Conservation (phyloP, 2,329 filamentous ascomycete species). For the Aureobasidium melanogenum region DNA sequence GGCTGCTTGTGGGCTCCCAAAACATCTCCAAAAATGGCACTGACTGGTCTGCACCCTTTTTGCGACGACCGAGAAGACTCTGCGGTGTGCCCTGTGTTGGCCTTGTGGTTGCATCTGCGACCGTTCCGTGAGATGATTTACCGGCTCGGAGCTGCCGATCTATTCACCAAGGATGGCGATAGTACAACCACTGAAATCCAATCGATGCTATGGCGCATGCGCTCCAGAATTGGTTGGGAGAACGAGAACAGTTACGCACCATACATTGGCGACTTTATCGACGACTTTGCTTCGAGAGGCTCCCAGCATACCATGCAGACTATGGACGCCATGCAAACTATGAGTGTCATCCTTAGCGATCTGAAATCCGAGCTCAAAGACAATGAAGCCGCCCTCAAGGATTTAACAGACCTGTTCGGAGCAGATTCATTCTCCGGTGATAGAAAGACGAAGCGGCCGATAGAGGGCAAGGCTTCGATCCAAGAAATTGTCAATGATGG, state of each 20-base stretch:
- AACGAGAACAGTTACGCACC: neutral
- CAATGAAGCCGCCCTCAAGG: neutral
- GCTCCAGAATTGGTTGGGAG: neutral
- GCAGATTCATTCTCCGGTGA: neutral
- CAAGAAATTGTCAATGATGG: slow-evolving; percentile 31
- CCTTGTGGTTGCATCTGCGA: slow-evolving; percentile 50
- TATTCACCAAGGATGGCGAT: neutral
- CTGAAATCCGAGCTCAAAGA: neutral
- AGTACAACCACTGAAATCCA: neutral
- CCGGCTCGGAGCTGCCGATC: slow-evolving; percentile 22
- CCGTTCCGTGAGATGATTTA: slow-evolving; percentile 51
- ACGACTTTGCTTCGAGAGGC: neutral
- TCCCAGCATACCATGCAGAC: slow-evolving; percentile 42
- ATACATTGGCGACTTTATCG: neutral
- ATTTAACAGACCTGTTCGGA: neutral
- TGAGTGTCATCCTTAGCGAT: neutral
- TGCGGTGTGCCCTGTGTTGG: slow-evolving; percentile 38
- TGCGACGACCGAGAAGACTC: neutral
- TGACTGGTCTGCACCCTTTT: slow-evolving; percentile 49
- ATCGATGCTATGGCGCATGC: slow-evolving; percentile 7
- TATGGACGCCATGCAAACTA: slow-evolving; percentile 27
- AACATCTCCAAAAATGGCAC: slow-evolving; percentile 38
- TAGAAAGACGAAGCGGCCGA: neutral
- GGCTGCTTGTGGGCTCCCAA: slow-evolving; percentile 43
- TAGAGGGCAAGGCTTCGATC: slow-evolving; percentile 23